These are phyloP conservation scores for Pseudopithomyces chartarum DNA, from an alignment of 2,329 filamentous ascomycete genomes.

Conservation along the genomic window DNA sequence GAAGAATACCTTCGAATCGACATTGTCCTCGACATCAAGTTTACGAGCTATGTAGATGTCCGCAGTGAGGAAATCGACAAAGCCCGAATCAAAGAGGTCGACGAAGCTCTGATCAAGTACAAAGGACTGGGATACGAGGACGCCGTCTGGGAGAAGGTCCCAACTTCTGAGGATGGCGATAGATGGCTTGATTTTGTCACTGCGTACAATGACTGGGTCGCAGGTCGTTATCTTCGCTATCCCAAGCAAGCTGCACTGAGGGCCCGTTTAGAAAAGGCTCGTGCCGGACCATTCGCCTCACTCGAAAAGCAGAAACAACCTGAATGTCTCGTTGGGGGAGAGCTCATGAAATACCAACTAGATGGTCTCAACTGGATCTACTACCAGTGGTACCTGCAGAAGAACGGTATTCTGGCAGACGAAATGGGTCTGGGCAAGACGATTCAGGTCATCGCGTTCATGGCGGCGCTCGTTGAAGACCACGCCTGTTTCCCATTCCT, in stretches of 20 bases:
- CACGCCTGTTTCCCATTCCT: slow-evolving; percentile 87
- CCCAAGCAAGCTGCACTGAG: slow-evolving; percentile 62
- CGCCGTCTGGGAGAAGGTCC: slow-evolving; percentile 85
- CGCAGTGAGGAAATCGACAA: slow-evolving; percentile 72
- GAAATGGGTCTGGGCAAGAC: slow-evolving; percentile 99
- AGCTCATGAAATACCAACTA: slow-evolving; percentile 91
- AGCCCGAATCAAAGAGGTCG: slow-evolving; percentile 72
- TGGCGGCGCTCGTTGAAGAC: slow-evolving; percentile 68
- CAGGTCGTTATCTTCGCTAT: slow-evolving; percentile 74
- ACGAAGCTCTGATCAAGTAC: slow-evolving; percentile 83
- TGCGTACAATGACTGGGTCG: slow-evolving; percentile 86
- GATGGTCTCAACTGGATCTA: slow-evolving; percentile 96
- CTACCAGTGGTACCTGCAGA: slow-evolving; percentile 80
- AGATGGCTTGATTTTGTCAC: slow-evolving; percentile 79
- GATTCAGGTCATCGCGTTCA: slow-evolving; percentile 84
- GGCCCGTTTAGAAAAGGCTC: slow-evolving; percentile 70
- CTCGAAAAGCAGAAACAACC: slow-evolving; percentile 76
- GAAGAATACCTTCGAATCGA: slow-evolving; percentile 86
- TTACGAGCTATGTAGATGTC: slow-evolving; percentile 62
- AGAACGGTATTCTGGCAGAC: slow-evolving; percentile 90
- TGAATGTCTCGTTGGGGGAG: slow-evolving; percentile 71
- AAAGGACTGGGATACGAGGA: slow-evolving; percentile 92
- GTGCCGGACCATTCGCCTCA: slow-evolving; percentile 67
- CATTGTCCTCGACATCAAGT: slow-evolving; percentile 84
- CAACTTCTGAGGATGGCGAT: slow-evolving; percentile 65